A percentile compares a stretch with the other conserved stretches of the same genome.
Conservation (phyloP, 176 grass and related monocot species). For the Lolium multiflorum region DNA sequence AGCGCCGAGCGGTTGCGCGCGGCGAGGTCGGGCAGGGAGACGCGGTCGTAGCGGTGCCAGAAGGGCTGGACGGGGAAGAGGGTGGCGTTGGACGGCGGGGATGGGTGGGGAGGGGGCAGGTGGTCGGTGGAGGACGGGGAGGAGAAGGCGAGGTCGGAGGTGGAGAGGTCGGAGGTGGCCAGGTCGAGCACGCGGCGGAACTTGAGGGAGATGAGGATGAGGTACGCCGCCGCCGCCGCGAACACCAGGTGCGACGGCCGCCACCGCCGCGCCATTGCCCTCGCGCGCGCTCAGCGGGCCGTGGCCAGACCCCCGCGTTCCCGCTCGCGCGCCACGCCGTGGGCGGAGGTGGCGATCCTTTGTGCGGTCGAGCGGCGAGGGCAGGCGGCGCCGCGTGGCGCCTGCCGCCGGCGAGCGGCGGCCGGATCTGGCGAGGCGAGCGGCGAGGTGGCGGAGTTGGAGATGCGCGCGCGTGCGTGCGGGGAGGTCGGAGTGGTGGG, state of each 20-base stretch:
- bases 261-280: conserved; percentile 64
- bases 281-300: background rate
- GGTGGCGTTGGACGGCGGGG: background rate
- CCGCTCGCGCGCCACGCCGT: background rate
- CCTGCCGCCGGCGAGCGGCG: background rate
- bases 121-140: conserved; percentile 54
- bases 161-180: conserved; percentile 59
- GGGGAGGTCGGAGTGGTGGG: conserved; percentile 16
- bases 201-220: conserved; percentile 87
- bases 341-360: background rate
- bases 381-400: background rate
- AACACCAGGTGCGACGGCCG: conserved; percentile 80
- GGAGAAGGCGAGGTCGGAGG: conserved; percentile 47
- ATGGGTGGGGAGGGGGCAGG: conserved; percentile 2
- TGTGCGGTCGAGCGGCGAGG: background rate
- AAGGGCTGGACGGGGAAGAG: conserved; percentile 56
- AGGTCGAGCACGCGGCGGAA: conserved; percentile 90
- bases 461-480: background rate
- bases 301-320: background rate
- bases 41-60: conserved; percentile 62
- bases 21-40: conserved; percentile 50
- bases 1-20: conserved; percentile 49
- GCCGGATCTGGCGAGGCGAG: conserved; percentile 23
- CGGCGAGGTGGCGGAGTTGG: background rate
- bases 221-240: conserved; percentile 58